These are phyloP conservation scores for Nasturtium officinale DNA, from an alignment of 345 rosid species.

Conservation along the genomic window DNA sequence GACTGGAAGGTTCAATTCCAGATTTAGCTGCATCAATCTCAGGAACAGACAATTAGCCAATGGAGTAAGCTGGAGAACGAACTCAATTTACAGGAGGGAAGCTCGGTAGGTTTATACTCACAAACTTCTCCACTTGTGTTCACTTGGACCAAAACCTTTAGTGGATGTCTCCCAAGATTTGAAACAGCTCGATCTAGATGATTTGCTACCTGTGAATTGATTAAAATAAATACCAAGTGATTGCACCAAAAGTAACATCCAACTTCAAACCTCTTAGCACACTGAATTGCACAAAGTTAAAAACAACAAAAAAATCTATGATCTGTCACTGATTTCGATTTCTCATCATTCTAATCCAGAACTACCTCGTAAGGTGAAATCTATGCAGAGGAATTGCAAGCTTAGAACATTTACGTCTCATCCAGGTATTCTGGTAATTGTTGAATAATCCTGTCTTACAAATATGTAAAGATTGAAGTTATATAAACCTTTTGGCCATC, in stretches of 20 bases:
- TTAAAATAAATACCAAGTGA: not conserved
- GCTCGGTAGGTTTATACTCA: constrained; percentile 45
- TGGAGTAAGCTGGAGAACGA: not conserved
- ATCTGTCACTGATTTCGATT: not conserved
- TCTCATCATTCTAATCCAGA: not conserved
- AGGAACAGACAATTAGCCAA: constrained; percentile 29
- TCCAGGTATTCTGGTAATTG: not conserved
- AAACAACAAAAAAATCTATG: not conserved
- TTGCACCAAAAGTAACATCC: not conserved
- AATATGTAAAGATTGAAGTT: not conserved
- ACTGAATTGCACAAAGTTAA: not conserved
- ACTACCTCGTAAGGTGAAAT: not conserved
- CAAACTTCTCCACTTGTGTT: constrained; percentile 94
- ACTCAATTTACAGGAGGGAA: not conserved
- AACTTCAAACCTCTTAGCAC: not conserved
- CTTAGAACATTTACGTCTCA: not conserved
- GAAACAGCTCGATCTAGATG: constrained; percentile 75
- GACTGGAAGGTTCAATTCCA: constrained; percentile 74
- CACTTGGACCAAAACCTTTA: constrained; percentile 88
- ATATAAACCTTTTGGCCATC: constrained; percentile 72
- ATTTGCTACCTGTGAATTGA: constrained; percentile 63
- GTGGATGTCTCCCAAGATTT: constrained; percentile 73
- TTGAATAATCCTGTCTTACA: not conserved
- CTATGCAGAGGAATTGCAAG: not conserved
- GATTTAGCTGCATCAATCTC: constrained; percentile 71